Evolutionary conservation across 805 yeast genomes (phyloP), one percentile per base, ranked within the genome.

Genomic region (Kluyveromyces siamensis): DNA sequence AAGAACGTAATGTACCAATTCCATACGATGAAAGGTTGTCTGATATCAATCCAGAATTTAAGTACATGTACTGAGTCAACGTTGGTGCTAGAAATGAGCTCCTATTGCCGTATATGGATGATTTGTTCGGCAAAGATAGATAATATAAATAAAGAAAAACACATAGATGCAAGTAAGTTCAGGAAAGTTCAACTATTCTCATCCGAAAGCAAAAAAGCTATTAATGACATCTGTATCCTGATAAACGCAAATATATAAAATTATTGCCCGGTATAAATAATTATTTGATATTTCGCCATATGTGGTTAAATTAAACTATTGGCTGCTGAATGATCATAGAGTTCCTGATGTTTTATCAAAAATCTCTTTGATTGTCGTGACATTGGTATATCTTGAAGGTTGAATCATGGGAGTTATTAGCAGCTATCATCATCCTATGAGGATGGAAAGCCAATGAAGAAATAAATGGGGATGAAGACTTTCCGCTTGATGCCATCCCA

Each of bases 391-490:
- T 69, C 54, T 78, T 77, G 40, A 89, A 80, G 54, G 75, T 77
- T 1, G 88, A 74, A 61, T 84, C 93, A 60, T 87, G 95, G 47
- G 81, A 76, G 62, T 85, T 85, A 56, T 84, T 83, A 1, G 88
- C 86, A 1, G 96, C 97, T 62, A 93, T 61, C 78, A 87, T 79
- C 96, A 93, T 87, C 53, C 91, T 73, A 62, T 93, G 99, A 2
- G 99, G 99, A 63, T 93, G 99, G 59, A 93, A 79, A 0, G 83
- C 72, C 54, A 88, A 63, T 2, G 82, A 72, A 2, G 88, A 80
- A 40, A 90, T 72, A 55, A 83, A 84, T 2, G 72, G 59, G 18
- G 59, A 57, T 35, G 61, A 52, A 54, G 66, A 44, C 53, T 70
- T 41, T 58, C 59, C 53, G 44, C 67, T 67, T 9, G 66, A 57